Conservation (phyloP, 2,329 filamentous ascomycete species). For the Mollisia scopiformis region DNA sequence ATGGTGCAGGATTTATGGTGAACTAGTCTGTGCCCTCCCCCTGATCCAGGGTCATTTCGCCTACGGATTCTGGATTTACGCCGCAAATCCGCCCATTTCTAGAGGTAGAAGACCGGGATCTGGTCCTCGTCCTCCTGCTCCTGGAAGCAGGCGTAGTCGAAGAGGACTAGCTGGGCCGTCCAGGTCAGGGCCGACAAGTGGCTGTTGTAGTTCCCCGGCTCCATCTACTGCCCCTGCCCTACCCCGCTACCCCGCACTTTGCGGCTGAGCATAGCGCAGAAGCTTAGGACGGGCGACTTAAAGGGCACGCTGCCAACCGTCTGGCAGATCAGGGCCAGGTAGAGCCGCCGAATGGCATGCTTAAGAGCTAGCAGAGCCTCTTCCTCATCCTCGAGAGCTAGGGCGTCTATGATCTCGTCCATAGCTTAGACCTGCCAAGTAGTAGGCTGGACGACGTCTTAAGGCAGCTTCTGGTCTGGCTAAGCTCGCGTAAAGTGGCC, state of each 20-base stretch:
- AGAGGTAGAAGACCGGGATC: constrained; percentile 17
- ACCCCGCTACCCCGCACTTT: constrained; percentile 5
- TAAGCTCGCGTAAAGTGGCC: constrained; percentile 7
- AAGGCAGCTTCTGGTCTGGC: not conserved
- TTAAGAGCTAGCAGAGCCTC: constrained; percentile 11
- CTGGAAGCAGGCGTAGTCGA: constrained; percentile 9
- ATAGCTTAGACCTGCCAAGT: constrained; percentile 7
- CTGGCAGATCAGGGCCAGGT: constrained; percentile 19
- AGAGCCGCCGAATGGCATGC: constrained; percentile 15
- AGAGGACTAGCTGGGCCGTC: constrained; percentile 10
- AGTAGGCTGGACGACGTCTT: constrained; percentile 8
- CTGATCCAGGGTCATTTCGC: not conserved
- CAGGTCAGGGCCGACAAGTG: constrained; percentile 12
- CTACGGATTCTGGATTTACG: too few relatives aligned
- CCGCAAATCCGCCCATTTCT: too few relatives aligned
- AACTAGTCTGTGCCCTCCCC: too few relatives aligned
- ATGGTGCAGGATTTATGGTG: too few relatives aligned
- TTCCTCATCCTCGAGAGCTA: constrained; percentile 10
- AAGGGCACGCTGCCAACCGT: constrained; percentile 12
- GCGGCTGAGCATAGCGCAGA: constrained; percentile 10
- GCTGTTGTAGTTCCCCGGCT: constrained; percentile 20
- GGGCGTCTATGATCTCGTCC: constrained; percentile 11
- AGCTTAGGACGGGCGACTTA: constrained; percentile 16
- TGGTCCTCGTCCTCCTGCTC: constrained; percentile 20
- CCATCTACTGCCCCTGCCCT: constrained; percentile 2